phyloP scores from a whole-genome alignment of 2,329 filamentous ascomycete species.

The Septoria petroselini region DNA sequence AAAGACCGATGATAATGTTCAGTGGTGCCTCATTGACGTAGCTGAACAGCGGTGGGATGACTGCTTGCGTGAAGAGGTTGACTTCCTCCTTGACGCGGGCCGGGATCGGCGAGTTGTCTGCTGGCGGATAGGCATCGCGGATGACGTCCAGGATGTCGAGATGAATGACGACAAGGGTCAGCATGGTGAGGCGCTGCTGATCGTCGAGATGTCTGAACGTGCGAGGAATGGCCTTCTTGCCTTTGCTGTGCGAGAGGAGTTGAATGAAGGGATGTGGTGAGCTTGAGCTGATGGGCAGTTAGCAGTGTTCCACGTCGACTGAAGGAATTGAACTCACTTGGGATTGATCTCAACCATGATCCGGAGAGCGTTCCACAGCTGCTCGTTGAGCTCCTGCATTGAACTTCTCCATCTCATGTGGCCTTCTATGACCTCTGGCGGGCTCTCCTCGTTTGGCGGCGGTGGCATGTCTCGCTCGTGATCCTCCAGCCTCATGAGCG shows the following conservation, averaged over 20 bases:
- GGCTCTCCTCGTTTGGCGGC: slow-evolving; percentile 60
- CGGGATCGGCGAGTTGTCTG: slow-evolving; percentile 70
- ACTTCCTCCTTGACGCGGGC: slow-evolving; percentile 82
- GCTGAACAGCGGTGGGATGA: slow-evolving; percentile 85
- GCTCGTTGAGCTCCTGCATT: slow-evolving; percentile 67
- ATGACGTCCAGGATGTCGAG: slow-evolving; percentile 91
- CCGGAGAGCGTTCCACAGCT: slow-evolving; percentile 82
- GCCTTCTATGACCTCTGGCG: slow-evolving; percentile 66
- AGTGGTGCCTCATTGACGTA: slow-evolving; percentile 90
- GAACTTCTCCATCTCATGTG: slow-evolving; percentile 78
- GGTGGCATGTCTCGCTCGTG: slow-evolving; percentile 78
- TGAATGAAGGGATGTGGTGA: slow-evolving; percentile 87
- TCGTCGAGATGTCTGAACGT: slow-evolving; percentile 91
- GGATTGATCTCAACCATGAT: slow-evolving; percentile 83
- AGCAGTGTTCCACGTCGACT: background rate
- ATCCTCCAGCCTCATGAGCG: slow-evolving; percentile 90
- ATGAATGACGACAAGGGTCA: slow-evolving; percentile 94
- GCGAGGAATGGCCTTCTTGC: slow-evolving; percentile 91
- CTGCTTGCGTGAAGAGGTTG: slow-evolving; percentile 80
- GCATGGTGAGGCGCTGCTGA: slow-evolving; percentile 87
- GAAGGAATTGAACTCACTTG: slow-evolving; percentile 41
- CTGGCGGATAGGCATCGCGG: slow-evolving; percentile 67
- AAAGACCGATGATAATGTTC: slow-evolving; percentile 83
- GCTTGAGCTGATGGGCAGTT: slow-evolving; percentile 55
- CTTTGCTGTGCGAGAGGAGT: slow-evolving; percentile 89